Base-by-base conservation (phyloP, 2,329 filamentous ascomycete species). In the Exophiala aquamarina region DNA sequence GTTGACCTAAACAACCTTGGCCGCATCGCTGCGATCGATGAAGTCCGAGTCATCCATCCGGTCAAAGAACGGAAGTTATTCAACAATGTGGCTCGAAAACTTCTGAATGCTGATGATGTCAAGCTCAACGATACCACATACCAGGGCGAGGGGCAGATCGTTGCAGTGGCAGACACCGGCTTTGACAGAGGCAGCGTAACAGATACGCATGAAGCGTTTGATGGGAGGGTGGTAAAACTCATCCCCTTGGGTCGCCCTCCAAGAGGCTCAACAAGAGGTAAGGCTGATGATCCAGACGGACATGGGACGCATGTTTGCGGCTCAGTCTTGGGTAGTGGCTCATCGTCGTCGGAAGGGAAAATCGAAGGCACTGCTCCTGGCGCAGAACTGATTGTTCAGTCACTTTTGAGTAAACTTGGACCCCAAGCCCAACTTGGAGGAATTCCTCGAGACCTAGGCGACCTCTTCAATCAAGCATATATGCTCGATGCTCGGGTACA, bases 251-350 rank as follows among this genome's bases (percentile, higher is more conserved):
- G 11, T 11, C n/a, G n/a, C n/a, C n/a, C n/a, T n/a, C n/a, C n/a
- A n/a, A n/a, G n/a, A n/a, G n/a, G n/a, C n/a, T n/a, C n/a, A n/a
- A n/a, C n/a, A n/a, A n/a, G n/a, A n/a, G 23, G 23, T 6, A 26
- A 26, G 6, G 11, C 44, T 7, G 52, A 57, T 26, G 51, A 58
- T 20, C 43, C 52, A 7, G 41, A 53, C 20, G 59, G 56, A 3
- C 59, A 61, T 33, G 59, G 59, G 14, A 60, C 59, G 2, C 57
- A 61, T 35, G 59, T 61, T 10, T 51, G 54, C 26, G 57, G 52
- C 11, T 59, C 56, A 8, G 51, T 55, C 11, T 52, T 61, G 15
- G 59, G 59, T 14, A 47, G 52, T 19, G 56, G 55, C 11, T 15
- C 21, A 10, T 28, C 17, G 18, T 11, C 29, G 3, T 44, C 50